Evolutionary conservation across 176 grass and related monocot species (phyloP), one percentile per base, ranked within the genome.

Genomic region (Phoenix dactylifera): DNA sequence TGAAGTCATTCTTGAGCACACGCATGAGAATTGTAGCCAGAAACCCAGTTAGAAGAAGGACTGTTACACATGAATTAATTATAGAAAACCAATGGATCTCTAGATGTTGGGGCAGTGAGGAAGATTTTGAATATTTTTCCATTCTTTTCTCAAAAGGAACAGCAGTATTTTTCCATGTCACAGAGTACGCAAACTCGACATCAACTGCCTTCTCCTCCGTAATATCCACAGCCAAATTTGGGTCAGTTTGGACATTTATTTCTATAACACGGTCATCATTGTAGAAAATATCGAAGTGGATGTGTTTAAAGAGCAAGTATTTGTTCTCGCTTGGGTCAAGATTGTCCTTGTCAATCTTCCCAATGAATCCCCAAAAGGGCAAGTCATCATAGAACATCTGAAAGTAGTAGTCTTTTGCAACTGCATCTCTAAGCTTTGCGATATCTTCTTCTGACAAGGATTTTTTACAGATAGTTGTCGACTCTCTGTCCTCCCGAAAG

Each of bases 141-240:
- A 59, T 59, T 26, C 57, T 59, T 28, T 30, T 59, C 24, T 59
- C 57, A 28, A 59, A 59, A 59, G 57, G 57, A 59, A 59, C n/a
- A 29, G n/a, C 25, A 3, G 57, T 59, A 24, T 32, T 59, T 59
- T 59, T 59, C 57, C 57, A 59, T 59, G 57, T 29, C 57, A 59
- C 57, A 7, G 57, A 59, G 29, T 59, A 59, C 5, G 57, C 16
- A 17, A 59, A 59, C 16, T 28, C 25, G 16, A 59, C 57, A 59
- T 59, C 57, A 59, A 59, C 24, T 59, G 16, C 57, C 57, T 59
- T 59, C 16, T 59, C 57, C 29, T 59, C 57, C 15, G 57, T 29
- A 26, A 59, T 59, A 59, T 59, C 57, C 15, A 29, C 57, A 17
- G 25, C 0, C 4, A 29, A 6, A 17, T 28, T 59, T 59, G 57